Evolutionary conservation across 2,329 filamentous ascomycete genomes (phyloP).

Genomic region (Fusarium sp.): DNA sequence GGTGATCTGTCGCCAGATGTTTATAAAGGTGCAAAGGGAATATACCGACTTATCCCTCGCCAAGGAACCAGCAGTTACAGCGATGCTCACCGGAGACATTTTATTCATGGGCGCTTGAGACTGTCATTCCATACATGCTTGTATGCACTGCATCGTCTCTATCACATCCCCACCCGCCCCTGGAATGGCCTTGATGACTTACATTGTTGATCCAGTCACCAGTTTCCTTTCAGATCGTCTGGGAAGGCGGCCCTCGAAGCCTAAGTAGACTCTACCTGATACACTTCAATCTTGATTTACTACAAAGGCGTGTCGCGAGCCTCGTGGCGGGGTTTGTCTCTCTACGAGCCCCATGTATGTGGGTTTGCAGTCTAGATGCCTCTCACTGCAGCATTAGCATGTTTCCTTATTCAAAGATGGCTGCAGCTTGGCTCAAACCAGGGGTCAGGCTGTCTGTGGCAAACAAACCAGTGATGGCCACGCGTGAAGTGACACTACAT

Average conservation of each 20-base stretch:
- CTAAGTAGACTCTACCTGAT: constrained; percentile 9
- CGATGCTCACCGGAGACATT: not conserved
- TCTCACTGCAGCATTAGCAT: constrained; percentile 23
- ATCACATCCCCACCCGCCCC: constrained; percentile 32
- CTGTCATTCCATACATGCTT: not conserved
- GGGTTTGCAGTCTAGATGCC: constrained; percentile 5
- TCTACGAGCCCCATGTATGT: constrained; percentile 16
- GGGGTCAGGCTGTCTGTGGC: constrained; percentile 9
- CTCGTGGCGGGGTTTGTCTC: constrained; percentile 1
- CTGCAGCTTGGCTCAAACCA: constrained; percentile 13
- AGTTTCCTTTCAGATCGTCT: not conserved
- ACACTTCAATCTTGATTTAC: constrained; percentile 12
- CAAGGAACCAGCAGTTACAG: not conserved
- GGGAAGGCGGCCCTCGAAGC: constrained; percentile 6
- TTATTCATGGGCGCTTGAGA: constrained; percentile 8
- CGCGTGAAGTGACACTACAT: constrained; percentile 4
- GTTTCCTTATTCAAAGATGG: constrained; percentile 3
- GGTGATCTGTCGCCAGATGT: not conserved
- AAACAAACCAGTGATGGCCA: constrained; percentile 15
- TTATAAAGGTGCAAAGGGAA: not conserved
- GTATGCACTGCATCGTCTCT: constrained; percentile 1
- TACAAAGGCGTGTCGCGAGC: constrained; percentile 15
- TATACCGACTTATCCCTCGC: not conserved
- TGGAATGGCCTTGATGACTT: constrained; percentile 19
- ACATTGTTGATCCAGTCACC: not conserved